phyloP scores from a whole-genome alignment of 2,329 filamentous ascomycete species.

The Neonectria neomacrospora region DNA sequence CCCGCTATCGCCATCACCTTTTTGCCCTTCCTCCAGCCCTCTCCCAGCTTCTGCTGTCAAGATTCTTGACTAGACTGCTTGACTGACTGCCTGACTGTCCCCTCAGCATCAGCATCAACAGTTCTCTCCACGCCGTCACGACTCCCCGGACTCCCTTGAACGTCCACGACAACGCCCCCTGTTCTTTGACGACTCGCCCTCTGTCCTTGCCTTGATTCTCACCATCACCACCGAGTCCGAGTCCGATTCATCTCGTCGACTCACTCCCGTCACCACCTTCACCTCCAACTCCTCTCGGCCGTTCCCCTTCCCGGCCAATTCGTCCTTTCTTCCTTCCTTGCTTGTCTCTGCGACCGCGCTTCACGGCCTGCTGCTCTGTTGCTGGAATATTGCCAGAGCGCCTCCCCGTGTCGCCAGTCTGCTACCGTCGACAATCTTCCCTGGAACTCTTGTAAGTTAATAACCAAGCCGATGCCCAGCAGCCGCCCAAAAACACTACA shows the following conservation, averaged over 20 bases:
- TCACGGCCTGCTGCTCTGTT: constrained; percentile 46
- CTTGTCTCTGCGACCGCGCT: constrained; percentile 30
- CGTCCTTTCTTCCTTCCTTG: constrained; percentile 20
- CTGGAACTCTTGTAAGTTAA: constrained; percentile 38
- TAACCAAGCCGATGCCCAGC: not conserved
- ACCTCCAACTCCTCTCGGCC: constrained; percentile 35
- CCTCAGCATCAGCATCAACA: constrained; percentile 40
- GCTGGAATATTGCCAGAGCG: constrained; percentile 55
- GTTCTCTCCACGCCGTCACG: constrained; percentile 15
- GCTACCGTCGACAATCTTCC: constrained; percentile 20
- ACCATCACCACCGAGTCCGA: not conserved
- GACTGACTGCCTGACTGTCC: constrained; percentile 36
- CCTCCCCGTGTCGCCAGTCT: constrained; percentile 35
- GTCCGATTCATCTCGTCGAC: constrained; percentile 3
- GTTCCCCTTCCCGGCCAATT: constrained; percentile 36
- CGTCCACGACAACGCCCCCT: not conserved
- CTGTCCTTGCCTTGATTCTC: not conserved
- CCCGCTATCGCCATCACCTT: constrained; percentile 34
- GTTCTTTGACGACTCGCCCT: constrained; percentile 1
- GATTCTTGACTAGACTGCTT: constrained; percentile 34
- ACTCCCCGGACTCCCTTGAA: constrained; percentile 2
- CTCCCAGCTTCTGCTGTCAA: constrained; percentile 40
- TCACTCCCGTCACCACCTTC: constrained; percentile 6
- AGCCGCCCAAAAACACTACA: not conserved
- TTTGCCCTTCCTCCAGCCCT: constrained; percentile 34